phyloP scores from a whole-genome alignment of 129 eudicot species.

The Centella asiatica region DNA sequence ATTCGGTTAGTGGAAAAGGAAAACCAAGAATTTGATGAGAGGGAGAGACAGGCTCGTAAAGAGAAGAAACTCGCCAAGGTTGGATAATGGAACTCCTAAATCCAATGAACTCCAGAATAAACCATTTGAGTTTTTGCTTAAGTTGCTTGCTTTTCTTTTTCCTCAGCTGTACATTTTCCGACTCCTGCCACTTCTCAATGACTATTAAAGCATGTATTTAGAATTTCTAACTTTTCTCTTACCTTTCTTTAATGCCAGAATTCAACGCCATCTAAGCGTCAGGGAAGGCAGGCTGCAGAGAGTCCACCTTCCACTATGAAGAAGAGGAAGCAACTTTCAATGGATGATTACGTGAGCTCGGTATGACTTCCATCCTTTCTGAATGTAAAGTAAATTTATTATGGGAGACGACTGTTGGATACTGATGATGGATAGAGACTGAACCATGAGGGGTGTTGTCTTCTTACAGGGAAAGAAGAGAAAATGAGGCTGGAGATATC shows the following conservation, averaged over 20 bases:
- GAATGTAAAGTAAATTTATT: not conserved
- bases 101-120: not conserved
- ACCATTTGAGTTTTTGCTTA: no score
- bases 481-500: slow-evolving; percentile 22
- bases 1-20: slow-evolving; percentile 89
- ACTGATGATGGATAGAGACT: not conserved
- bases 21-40: slow-evolving; percentile 94
- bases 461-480: slow-evolving; percentile 61
- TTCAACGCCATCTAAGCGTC: slow-evolving; percentile 72
- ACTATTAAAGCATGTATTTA: no score
- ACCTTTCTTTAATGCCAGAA: slow-evolving; percentile 23
- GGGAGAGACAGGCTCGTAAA: slow-evolving; percentile 98
- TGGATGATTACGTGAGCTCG: slow-evolving; percentile 82
- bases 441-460: not conserved
- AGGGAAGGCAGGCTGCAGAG: slow-evolving; percentile 70
- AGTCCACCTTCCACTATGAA: slow-evolving; percentile 62
- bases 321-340: slow-evolving; percentile 71
- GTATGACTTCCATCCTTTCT: slow-evolving; percentile 23
- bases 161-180: not conserved
- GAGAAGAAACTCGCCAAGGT: slow-evolving; percentile 95
- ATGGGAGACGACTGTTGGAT: not conserved
- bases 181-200: no score
- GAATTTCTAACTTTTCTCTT: not conserved
- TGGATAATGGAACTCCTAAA: not conserved
- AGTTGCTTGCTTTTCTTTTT: no score